Conservation (phyloP, 371 early-diverging fungal genomes). For the Rhizopus microsporus region DNA sequence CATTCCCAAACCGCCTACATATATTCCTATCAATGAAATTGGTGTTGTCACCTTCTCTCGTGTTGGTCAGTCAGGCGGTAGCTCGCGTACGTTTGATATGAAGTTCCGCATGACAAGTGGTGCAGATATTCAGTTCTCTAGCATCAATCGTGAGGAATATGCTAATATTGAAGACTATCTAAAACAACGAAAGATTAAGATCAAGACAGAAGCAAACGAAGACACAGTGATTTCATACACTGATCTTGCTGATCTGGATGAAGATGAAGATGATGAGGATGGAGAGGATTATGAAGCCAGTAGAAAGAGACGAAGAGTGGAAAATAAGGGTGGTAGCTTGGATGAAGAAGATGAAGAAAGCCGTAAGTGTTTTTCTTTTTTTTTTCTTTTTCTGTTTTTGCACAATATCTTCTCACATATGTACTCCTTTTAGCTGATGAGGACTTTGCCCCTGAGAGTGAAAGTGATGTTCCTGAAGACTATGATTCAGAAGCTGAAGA, state of each 20-base stretch:
- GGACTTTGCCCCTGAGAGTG: slow-evolving; percentile 84
- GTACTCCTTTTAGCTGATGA: slow-evolving; percentile 67
- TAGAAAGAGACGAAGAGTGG: slow-evolving; percentile 52
- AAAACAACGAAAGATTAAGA: slow-evolving; percentile 80
- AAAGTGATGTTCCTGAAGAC: slow-evolving; percentile 90
- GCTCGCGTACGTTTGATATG: slow-evolving; percentile 91
- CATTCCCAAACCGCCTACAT: slow-evolving; percentile 94
- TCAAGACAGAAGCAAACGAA: slow-evolving; percentile 74
- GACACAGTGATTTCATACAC: slow-evolving; percentile 59
- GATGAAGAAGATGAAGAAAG: slow-evolving; percentile 68
- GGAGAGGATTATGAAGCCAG: slow-evolving; percentile 29
- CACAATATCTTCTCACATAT: no score
- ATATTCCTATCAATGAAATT: slow-evolving; percentile 87
- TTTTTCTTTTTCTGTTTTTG: slow-evolving; percentile 5
- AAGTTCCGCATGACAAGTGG: slow-evolving; percentile 84
- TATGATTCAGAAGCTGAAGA: slow-evolving; percentile 77
- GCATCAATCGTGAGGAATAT: slow-evolving; percentile 91
- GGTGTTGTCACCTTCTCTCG: slow-evolving; percentile 91
- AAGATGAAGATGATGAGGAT: slow-evolving; percentile 51
- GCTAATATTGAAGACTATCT: slow-evolving; percentile 80
- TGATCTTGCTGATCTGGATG: slow-evolving; percentile 64
- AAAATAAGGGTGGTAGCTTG: slow-evolving; percentile 39
- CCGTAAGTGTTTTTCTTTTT: slow-evolving; percentile 39
- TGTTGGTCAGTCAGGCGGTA: slow-evolving; percentile 66
- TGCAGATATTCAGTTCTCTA: slow-evolving; percentile 81